Evolutionary conservation across 2,329 filamentous ascomycete species (phyloP), one percentile per base, ranked within the genome.

Genomic region (Pseudofabraea citricarpa): DNA sequence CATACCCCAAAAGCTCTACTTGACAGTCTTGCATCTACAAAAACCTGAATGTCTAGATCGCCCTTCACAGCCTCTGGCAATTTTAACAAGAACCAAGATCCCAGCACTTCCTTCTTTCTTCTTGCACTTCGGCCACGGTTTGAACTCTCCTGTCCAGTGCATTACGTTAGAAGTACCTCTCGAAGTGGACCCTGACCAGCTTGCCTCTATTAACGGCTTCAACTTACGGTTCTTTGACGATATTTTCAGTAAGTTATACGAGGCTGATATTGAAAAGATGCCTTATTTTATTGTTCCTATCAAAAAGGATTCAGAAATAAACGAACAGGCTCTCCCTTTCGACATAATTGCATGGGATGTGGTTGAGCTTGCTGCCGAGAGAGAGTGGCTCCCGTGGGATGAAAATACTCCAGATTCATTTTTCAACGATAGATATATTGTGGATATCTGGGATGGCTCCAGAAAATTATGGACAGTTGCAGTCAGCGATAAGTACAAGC

Each of bases 201-300:
- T 89, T 0, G 63, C 74, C 1, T 61, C 68, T 2, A 60, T 97
- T n/a, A 81, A 80, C 1, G 64, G 62, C 0, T 95, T 93, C 59
- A 95, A 87, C 0, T 66, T 94, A 31, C 73, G 76, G 4, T 64
- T 94, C 0, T 96, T 94, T 62, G 68, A 78, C 13, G 89, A 97
- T 53, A 70, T 96, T 0, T 97, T 95, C 68, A 91, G 90, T 63
- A 98, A 98, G 62, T 72, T 74, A 3, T 98, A 88, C 56, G 80
- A 86, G 38, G 69, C 77, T 0, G 71, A 80, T 13, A 54, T 71
- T 0, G 64, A 72, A 1, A 79, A 83, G 21, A 75, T 95, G 60
- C 84, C 90, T 0, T 98, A 96, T 63, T 95, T 90, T 69, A 58
- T 96, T 12, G 85, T 81, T 0, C 91, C 93, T 5, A 51, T 73